Conservation (phyloP, 371 early-diverging fungal genomes). For the Saksenaea vasiformis region DNA sequence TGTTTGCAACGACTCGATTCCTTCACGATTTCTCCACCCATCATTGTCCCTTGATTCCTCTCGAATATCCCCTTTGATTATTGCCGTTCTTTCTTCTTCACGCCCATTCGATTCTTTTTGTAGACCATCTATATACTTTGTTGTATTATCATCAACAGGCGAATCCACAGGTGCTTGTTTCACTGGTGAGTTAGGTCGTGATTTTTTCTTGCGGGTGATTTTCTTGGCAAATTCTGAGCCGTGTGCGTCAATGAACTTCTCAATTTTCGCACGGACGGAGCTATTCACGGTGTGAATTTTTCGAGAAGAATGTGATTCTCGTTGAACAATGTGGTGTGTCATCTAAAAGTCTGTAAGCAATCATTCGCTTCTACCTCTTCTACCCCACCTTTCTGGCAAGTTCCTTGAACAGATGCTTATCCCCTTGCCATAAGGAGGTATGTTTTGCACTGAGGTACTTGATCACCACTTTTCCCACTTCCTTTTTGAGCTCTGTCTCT, state of each 20-base stretch:
- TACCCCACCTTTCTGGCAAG: conserved; percentile 45
- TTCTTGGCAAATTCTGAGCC: conserved; percentile 32
- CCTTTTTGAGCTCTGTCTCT: conserved; percentile 44
- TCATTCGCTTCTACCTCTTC: not conserved
- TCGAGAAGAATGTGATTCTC: conserved; percentile 37
- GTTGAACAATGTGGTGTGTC: conserved; percentile 52
- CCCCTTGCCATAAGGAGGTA: conserved; percentile 40
- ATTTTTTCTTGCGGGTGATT: conserved; percentile 10
- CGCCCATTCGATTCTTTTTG: not conserved
- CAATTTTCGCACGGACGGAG: conserved; percentile 38
- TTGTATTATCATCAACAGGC: not conserved
- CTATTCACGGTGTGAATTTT: conserved; percentile 37
- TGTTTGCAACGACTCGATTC: not conserved
- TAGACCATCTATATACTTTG: not conserved
- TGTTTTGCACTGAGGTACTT: conserved; percentile 40
- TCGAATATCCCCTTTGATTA: not conserved
- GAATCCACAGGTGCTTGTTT: not conserved
- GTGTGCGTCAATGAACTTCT: conserved; percentile 47
- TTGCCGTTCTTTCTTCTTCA: not conserved
- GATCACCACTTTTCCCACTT: conserved; percentile 47
- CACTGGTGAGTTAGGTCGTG: not conserved
- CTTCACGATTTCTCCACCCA: not conserved
- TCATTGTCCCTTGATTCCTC: not conserved
- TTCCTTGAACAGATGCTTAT: conserved; percentile 53
- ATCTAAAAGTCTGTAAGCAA: conserved; percentile 21